Evolutionary conservation across 768 basidiomycete species (phyloP).

Genomic region (Amylocystis lapponica): DNA sequence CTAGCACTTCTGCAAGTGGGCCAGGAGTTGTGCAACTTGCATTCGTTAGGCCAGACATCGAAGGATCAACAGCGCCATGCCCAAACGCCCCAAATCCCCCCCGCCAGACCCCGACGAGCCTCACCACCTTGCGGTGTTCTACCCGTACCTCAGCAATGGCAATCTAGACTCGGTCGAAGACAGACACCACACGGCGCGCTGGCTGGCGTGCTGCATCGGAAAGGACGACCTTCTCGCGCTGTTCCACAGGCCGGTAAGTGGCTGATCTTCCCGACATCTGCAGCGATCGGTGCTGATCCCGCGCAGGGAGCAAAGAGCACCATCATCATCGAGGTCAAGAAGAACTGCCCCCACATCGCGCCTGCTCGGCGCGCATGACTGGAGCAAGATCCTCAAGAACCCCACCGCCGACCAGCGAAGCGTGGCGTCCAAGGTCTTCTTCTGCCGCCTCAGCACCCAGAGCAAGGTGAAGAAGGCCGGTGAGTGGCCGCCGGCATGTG

Average conservation of each 20-base stretch:
- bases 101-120: conserved; percentile 41
- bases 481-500: conserved; percentile 17
- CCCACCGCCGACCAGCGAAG: conserved; percentile 26
- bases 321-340: conserved; percentile 39
- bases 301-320: conserved; percentile 33
- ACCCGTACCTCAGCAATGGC: conserved; percentile 38
- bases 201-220: conserved; percentile 38
- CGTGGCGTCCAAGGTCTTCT: conserved; percentile 31
- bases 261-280: not conserved
- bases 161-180: conserved; percentile 36
- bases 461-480: conserved; percentile 41
- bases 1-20: too few relatives aligned
- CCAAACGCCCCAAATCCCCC: conserved; percentile 37
- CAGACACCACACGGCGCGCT: conserved; percentile 32
- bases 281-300: not conserved
- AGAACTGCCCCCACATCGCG: conserved; percentile 26
- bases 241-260: conserved; percentile 43
- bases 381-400: conserved; percentile 32
- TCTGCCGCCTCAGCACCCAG: conserved; percentile 32
- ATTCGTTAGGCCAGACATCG: too few relatives aligned
- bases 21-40: too few relatives aligned
- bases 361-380: conserved; percentile 36
- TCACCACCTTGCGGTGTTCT: conserved; percentile 37
- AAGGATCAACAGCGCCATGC: too few relatives aligned
- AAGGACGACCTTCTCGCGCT: conserved; percentile 31